Evolutionary conservation across 2,329 filamentous ascomycete species (phyloP).

Genomic region (Penicillium olsonii): DNA sequence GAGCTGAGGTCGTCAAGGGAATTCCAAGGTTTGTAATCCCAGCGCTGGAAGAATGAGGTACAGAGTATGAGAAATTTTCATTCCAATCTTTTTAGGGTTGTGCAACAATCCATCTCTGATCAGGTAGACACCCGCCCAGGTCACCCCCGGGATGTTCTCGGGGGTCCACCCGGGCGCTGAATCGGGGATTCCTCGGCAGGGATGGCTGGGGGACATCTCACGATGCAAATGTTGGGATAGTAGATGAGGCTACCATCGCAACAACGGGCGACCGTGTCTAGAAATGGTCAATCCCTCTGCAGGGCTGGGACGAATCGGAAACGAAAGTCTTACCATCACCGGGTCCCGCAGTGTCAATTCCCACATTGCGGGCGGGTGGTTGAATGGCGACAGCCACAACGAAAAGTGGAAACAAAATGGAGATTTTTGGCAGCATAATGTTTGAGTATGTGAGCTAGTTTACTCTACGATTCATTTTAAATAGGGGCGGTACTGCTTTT

Average conservation of each 20-base stretch:
- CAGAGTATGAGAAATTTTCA: no score
- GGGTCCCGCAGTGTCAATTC: background rate
- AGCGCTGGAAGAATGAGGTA: no score
- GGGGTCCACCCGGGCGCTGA: background rate
- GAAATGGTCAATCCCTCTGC: no score
- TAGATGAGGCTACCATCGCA: background rate
- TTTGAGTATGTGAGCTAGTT: no score
- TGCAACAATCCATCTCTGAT: no score
- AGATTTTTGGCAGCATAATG: no score
- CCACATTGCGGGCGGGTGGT: background rate
- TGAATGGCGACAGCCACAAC: background rate
- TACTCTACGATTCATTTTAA: no score
- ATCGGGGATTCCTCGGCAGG: background rate
- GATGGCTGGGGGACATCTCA: background rate
- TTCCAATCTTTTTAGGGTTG: no score
- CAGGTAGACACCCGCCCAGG: background rate
- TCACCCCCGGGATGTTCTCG: background rate
- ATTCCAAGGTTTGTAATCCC: no score
- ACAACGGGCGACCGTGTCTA: background rate
- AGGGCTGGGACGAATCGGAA: no score
- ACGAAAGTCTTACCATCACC: background rate
- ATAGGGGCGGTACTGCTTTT: no score
- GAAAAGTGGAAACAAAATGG: background rate
- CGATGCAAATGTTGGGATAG: background rate
- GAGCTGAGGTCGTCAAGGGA: no score